Evolutionary conservation across 139 green algal genomes (phyloP), one percentile per base, ranked within the genome.

Genomic region (Choricystis sp.): DNA sequence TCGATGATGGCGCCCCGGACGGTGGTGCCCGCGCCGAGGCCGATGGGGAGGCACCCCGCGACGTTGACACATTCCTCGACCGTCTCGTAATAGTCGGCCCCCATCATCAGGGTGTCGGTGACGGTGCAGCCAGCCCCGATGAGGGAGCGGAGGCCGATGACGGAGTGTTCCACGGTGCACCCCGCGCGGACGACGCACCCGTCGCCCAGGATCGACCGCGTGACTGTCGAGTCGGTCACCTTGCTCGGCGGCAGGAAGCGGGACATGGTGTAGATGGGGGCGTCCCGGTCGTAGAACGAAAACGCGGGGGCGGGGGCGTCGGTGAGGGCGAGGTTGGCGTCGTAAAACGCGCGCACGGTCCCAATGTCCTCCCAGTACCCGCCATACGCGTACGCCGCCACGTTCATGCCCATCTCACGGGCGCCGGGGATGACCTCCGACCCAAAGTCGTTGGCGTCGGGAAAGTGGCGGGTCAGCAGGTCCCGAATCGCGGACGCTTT

Each of bases 61-160:
- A 90, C 55, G 4, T 91, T 61, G 5, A 69, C 72, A 26, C 77
- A 77, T 76, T 97, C 77, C 24, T 89, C 72, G 26, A 61, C 60
- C 60, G 70, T 87, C 80, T 98, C 92, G 67, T 97, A 99, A 70
- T 91, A 97, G 79, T 99, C 94, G n/a, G 90, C 85, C 9, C 94
- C 94, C 85, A 91, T 91, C 26, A 91, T 68, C 30, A 94, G 67
- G 14, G 74, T 60, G 72, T 92, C 82, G 66, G 92, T 73, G 25
- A 94, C 74, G 27, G 79, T 52, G 61, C 72, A 81, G 62, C 69
- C 68, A 56, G 81, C 66, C 30, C 81, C 73, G 60, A 99, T 85
- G 65, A 83, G 80, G 19, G 82, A 86, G 55, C 94, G 85, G 56
- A 99, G 81, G 48, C 94, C 94, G 2, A 99, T 74, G 24, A 99